phyloP scores from a whole-genome alignment of 1,284 basidiomycete species.

The Ustilago lituana region DNA sequence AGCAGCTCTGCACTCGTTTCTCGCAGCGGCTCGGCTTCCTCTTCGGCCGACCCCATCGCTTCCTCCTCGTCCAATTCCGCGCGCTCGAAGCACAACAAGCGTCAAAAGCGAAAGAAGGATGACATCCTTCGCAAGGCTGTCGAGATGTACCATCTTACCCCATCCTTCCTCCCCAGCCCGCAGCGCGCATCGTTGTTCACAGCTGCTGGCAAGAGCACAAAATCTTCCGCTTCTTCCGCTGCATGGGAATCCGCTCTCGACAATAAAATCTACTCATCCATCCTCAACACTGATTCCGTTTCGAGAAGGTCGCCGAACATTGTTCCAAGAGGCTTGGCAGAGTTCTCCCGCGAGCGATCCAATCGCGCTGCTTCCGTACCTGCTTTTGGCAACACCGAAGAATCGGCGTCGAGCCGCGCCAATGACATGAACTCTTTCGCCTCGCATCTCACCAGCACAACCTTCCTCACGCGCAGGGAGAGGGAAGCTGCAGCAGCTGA shows the following conservation, averaged over 20 bases:
- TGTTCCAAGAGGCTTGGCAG: slow-evolving; percentile 28
- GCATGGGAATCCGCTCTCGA: slow-evolving; percentile 37
- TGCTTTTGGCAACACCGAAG: slow-evolving; percentile 40
- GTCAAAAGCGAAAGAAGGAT: slow-evolving; percentile 41
- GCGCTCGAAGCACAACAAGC: slow-evolving; percentile 22
- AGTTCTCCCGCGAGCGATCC: slow-evolving; percentile 39
- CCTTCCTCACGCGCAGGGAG: slow-evolving; percentile 41
- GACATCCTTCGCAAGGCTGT: slow-evolving; percentile 57
- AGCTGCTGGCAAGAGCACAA: slow-evolving; percentile 7
- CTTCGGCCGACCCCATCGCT: slow-evolving; percentile 29
- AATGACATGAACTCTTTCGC: slow-evolving; percentile 28
- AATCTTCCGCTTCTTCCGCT: slow-evolving; percentile 5
- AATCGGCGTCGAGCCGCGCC: slow-evolving; percentile 14
- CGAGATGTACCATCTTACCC: slow-evolving; percentile 63
- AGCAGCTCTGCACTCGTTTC: slow-evolving; percentile 15
- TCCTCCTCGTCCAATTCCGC: slow-evolving; percentile 21
- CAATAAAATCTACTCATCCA: slow-evolving; percentile 43
- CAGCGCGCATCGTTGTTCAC: slow-evolving; percentile 12
- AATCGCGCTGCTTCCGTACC: slow-evolving; percentile 34
- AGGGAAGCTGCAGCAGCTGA: slow-evolving; percentile 42
- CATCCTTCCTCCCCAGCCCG: slow-evolving; percentile 58
- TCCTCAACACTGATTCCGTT: slow-evolving; percentile 43
- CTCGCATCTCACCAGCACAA: slow-evolving; percentile 45
- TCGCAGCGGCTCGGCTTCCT: slow-evolving; percentile 15
- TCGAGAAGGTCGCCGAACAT: slow-evolving; percentile 37